phyloP scores from a whole-genome alignment of 192 early-diverging fungal species.

The Backusella tarrabulga region DNA sequence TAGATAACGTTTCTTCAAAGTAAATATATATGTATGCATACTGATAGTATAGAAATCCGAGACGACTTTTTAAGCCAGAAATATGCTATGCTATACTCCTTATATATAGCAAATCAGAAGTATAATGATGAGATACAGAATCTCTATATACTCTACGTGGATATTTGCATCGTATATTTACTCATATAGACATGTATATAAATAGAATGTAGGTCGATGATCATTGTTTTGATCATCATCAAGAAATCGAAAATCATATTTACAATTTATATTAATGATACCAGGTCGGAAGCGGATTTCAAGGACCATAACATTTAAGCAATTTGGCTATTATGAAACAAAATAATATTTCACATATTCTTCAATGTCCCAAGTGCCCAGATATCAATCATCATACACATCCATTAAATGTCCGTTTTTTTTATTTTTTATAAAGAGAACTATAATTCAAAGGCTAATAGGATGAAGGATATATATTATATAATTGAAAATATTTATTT shows the following conservation, averaged over 20 bases:
- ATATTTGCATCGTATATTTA: too few species aligned
- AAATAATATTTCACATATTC: too few species aligned
- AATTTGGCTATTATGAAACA: too few species aligned
- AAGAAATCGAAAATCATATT: neutral
- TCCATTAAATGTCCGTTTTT: neutral
- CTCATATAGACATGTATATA: neutral
- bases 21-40: neutral
- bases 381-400: neutral
- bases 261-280: neutral
- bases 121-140: neutral
- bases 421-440: neutral
- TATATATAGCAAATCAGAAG: neutral
- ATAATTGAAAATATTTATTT: neutral
- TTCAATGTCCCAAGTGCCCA: neutral
- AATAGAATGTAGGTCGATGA: neutral
- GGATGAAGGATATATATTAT: neutral
- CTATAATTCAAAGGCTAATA: neutral
- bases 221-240: neutral
- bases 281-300: neutral
- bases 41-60: neutral
- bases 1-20: neutral
- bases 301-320: too few species aligned
- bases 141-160: neutral
- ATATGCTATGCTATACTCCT: neutral
- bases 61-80: neutral